These are phyloP conservation scores for Paxillus involutus DNA, from an alignment of 768 basidiomycete genomes.

Conservation along the genomic window DNA sequence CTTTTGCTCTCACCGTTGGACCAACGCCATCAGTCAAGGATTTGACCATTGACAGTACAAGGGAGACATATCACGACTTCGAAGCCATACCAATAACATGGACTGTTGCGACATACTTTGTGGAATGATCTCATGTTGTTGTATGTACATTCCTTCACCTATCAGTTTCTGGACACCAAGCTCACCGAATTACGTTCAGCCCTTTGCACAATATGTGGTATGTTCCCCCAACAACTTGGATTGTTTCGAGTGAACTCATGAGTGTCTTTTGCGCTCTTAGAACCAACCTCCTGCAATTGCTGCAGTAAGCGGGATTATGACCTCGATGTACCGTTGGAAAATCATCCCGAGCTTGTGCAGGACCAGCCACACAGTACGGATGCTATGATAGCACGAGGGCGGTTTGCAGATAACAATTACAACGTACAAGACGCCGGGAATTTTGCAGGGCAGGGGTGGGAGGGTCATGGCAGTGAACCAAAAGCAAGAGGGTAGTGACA, in stretches of 20 bases:
- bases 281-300: conserved; percentile 12
- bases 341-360: conserved; percentile 9
- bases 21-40: too few relatives aligned
- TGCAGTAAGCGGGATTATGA: conserved; percentile 12
- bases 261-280: not conserved
- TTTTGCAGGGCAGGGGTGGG: not conserved
- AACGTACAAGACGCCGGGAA: conserved; percentile 1
- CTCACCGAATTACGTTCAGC: conserved; percentile 2
- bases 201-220: conserved; percentile 18
- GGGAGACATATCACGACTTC: not conserved
- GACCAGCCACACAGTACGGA: conserved; percentile 13
- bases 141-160: conserved; percentile 3
- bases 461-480: conserved; percentile 20
- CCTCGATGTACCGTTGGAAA: not conserved
- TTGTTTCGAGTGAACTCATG: not conserved
- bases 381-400: conserved; percentile 15
- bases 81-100: conserved; percentile 5
- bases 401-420: conserved; percentile 5
- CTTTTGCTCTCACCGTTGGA: too few relatives aligned
- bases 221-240: not conserved
- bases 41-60: not conserved
- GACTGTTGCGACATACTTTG: conserved; percentile 26
- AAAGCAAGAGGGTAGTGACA: not conserved
- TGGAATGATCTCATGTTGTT: conserved; percentile 20
- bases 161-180: not conserved